Base-by-base conservation (phyloP, 495 filamentous ascomycete species). In the Ramalina peruviana region DNA sequence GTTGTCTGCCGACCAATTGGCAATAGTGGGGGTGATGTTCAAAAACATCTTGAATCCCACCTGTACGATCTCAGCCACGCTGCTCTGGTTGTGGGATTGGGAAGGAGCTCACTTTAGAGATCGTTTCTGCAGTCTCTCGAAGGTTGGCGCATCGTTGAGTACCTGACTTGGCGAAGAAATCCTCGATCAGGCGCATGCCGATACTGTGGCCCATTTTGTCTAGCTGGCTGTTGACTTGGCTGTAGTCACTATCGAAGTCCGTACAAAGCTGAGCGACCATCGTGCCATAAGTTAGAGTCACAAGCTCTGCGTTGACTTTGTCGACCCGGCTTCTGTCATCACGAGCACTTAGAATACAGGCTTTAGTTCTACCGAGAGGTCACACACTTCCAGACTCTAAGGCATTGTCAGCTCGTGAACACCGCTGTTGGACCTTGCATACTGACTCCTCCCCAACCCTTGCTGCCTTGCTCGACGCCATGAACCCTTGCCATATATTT, bases 191-290 rank as follows among this genome's bases (percentile, higher is more conserved):
- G 23, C 92, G 85, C 65, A 97, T 75, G 7, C 92, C 92, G 51
- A 98, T 97, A 57, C 95, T 96, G 72, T 97, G 94, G 36, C 92
- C 92, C 92, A 98, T 98, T 68, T 88, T 93, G 61, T 98, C 92
- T 41, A 98, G 72, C 63, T 98, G 92, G 67, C 87, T 86, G 69
- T 98, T 98, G 63, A 76, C 90, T 63, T 97, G 86, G 45, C 78
- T 73, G 59, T 98, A 98, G 65, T 96, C 83, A 53, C 79, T 80
- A 54, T 95, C 87, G 60, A 83, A 94, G 71, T 98, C 92, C 63
- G 90, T 88, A 69, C 88, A 95, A 47, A 98, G 74, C 65, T 97
- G 92, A 37, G 87, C 83, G 48, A 98, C 92, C 57, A 98, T 94
- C 13, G 93, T 96, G 53, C 92, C 92, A 62, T 98, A 98, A 38